Evolutionary conservation across 805 yeast genomes (phyloP).

Genomic region (Yarrowia sp.): DNA sequence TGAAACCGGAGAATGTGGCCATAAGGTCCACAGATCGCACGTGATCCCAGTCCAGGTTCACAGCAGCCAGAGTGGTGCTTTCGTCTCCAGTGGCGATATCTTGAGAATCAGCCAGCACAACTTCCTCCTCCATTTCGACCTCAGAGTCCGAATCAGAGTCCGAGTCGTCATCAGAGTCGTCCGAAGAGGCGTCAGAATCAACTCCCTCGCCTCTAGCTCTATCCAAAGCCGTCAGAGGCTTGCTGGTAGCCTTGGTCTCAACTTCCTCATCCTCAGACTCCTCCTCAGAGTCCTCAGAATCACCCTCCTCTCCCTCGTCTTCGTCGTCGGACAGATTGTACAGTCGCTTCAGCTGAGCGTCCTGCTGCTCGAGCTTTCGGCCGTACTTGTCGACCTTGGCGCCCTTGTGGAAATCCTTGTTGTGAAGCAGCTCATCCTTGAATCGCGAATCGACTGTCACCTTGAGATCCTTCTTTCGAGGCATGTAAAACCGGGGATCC

Average conservation of each 20-base stretch:
- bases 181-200: slow-evolving; percentile 39
- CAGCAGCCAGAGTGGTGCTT: slow-evolving; percentile 81
- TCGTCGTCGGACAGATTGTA: slow-evolving; percentile 60
- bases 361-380: slow-evolving; percentile 63
- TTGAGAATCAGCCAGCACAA: slow-evolving; percentile 46
- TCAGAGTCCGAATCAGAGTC: slow-evolving; percentile 41
- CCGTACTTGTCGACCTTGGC: slow-evolving; percentile 88
- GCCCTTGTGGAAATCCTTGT: slow-evolving; percentile 62
- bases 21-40: slow-evolving; percentile 83
- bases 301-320: slow-evolving; percentile 36
- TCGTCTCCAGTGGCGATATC: slow-evolving; percentile 90
- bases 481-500: slow-evolving; percentile 87
- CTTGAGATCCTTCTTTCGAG: slow-evolving; percentile 71
- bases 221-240: slow-evolving; percentile 43
- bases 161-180: slow-evolving; percentile 41
- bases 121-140: slow-evolving; percentile 40
- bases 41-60: slow-evolving; percentile 97
- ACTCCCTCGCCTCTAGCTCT: slow-evolving; percentile 52
- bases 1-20: slow-evolving; percentile 81
- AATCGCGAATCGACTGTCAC: slow-evolving; percentile 88
- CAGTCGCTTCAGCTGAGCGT: slow-evolving; percentile 66
- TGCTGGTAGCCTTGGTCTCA: slow-evolving; percentile 41
- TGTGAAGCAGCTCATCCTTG: slow-evolving; percentile 64
- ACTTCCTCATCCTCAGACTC: slow-evolving; percentile 40
- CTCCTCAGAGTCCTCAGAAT: slow-evolving; percentile 41